phyloP scores from a whole-genome alignment of 768 basidiomycete species.

The Suillus cothurnatus region DNA sequence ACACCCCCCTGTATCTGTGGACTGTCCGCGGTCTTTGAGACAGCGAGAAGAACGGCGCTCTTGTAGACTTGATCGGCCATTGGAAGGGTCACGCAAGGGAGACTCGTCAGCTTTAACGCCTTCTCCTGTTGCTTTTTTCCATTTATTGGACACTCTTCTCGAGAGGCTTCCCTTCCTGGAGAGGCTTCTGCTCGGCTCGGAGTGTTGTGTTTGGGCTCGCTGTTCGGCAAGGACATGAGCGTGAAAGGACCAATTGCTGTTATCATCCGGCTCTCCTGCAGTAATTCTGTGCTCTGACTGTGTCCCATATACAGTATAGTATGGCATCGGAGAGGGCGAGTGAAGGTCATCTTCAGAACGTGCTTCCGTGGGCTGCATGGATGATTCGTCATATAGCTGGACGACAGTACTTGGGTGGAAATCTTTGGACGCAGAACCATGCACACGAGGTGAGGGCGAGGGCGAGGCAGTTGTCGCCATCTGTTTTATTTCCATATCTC shows the following conservation, averaged over 20 bases:
- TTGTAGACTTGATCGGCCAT: conserved; percentile 37
- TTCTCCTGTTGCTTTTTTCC: conserved; percentile 28
- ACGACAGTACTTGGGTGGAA: conserved; percentile 46
- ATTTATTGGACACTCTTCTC: conserved; percentile 40
- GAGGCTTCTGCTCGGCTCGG: conserved; percentile 14
- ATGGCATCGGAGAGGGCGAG: conserved; percentile 38
- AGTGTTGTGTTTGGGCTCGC: not conserved
- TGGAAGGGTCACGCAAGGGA: conserved; percentile 24
- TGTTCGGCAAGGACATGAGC: conserved; percentile 11
- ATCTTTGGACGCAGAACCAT: not conserved
- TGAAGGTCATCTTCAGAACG: conserved; percentile 23
- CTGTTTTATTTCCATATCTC: conserved; percentile 1
- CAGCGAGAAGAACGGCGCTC: conserved; percentile 17
- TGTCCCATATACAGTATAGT: conserved; percentile 59
- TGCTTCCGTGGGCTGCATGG: conserved; percentile 18
- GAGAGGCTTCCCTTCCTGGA: conserved; percentile 25
- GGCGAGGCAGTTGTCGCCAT: not conserved
- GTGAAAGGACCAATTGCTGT: conserved; percentile 13
- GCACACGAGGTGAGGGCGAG: not conserved
- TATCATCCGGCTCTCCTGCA: conserved; percentile 46
- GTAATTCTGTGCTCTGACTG: conserved; percentile 46
- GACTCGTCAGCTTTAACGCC: conserved; percentile 24
- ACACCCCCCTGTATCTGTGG: conserved; percentile 21
- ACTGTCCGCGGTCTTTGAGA: conserved; percentile 11
- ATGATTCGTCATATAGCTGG: conserved; percentile 38